Evolutionary conservation across 2,329 filamentous ascomycete species (phyloP), one percentile per base, ranked within the genome.

Genomic region (Tolypocladium tropicale): DNA sequence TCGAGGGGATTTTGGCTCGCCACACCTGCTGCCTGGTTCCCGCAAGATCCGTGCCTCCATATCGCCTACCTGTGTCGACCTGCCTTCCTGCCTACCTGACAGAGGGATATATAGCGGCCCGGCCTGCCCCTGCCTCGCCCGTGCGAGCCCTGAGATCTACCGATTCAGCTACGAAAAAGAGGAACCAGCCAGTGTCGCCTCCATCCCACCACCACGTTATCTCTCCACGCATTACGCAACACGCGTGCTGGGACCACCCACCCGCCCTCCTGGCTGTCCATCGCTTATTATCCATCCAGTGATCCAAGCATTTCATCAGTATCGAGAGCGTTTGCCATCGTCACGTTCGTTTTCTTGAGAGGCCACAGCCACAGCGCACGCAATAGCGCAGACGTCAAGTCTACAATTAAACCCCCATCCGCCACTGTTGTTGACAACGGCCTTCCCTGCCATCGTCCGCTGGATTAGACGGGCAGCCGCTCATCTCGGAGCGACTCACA

Each of bases 191-290:
- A 46, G 14, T 28, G 12, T 46, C 46, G 53, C 48, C 39, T 52
- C 52, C 43, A n/a, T n/a, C n/a, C n/a, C n/a, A n/a, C n/a, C n/a
- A n/a, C n/a, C 32, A 54, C 57, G 56, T 58, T 56, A 56, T 57
- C 56, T 58, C 54, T 53, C 36, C 32, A 52, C 43, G 33, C 25
- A 54, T 30, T n/a, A 7, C 34, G 34, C 34, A 36, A 12, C 14
- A 30, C 23, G 52, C 52, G 50, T 28, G 9, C n/a, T 34, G 41
- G 43, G 23, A 28, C 34, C 39, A 48, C 39, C 39, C 43, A 28
- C 30, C 39, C 21, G 28, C 30, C 30, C 41, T 18, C 25, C 39
- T 18, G 32, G 21, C 21, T n/a, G 34, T 43, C n/a, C 14, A 54
- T 7, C 30, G 30, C 16, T 18, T 25, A 21, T 50, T 10, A n/a